Percentiles rank a stretch among this genome's conserved stretches.
Evolutionary conservation across 2,329 filamentous ascomycete species (phyloP).

Genomic region (Pyrenophora tritici-repentis): DNA sequence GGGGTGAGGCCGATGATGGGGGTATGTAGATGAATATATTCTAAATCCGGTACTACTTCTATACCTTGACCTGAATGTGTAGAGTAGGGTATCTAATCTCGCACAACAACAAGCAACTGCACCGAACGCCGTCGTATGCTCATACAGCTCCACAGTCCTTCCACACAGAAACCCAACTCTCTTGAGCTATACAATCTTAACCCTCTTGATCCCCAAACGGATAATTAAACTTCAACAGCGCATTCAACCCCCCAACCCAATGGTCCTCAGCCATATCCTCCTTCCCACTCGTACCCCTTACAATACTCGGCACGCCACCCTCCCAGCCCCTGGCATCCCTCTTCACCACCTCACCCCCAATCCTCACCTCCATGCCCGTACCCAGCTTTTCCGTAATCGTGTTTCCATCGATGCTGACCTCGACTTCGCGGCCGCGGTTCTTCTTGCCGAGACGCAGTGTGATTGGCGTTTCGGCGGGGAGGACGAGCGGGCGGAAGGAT

Average conservation of each 20-base stretch:
- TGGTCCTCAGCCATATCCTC: constrained; percentile 72
- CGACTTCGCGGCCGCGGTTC: constrained; percentile 55
- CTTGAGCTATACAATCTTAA: background rate
- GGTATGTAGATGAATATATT: no score
- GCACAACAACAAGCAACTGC: no score
- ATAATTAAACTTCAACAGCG: constrained; percentile 94
- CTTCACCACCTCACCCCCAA: constrained; percentile 80
- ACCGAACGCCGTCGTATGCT: no score
- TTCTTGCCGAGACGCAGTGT: constrained; percentile 76
- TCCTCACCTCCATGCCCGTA: constrained; percentile 71
- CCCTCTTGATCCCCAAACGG: constrained; percentile 72
- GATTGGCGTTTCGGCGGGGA: constrained; percentile 84
- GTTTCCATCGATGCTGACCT: constrained; percentile 57
- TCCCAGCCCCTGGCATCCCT: constrained; percentile 58
- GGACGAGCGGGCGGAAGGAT: constrained; percentile 86
- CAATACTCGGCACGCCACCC: constrained; percentile 90
- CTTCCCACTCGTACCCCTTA: constrained; percentile 59
- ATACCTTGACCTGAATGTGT: no score
- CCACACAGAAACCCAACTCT: no score
- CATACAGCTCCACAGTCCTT: no score
- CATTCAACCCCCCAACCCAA: constrained; percentile 95
- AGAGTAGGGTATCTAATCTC: no score
- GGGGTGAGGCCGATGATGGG: no score
- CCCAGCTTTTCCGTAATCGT: constrained; percentile 51
- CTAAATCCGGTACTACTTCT: no score